A percentile compares a stretch with the other conserved stretches of the same genome.
phyloP scores from a whole-genome alignment of 345 rosid genomes.

The Arabis hirsuta region DNA sequence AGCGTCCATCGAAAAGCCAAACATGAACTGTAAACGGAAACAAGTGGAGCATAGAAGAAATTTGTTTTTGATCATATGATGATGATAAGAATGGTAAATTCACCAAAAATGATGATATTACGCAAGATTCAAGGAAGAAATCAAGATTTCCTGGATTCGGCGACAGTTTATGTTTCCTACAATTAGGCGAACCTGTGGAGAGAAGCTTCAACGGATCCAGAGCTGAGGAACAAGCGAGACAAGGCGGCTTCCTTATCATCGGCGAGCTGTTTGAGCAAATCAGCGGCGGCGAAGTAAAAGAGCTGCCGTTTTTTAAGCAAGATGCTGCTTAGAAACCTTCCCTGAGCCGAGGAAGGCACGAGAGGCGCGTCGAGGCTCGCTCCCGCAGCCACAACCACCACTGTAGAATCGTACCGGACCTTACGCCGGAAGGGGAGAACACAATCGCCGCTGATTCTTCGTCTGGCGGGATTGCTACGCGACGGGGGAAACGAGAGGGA shows the following conservation, averaged over 20 bases:
- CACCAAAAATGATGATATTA: neutral
- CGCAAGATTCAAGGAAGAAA: neutral
- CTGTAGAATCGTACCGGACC: slow-evolving; percentile 31
- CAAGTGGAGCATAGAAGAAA: too few relatives aligned
- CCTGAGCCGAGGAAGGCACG: slow-evolving; percentile 61
- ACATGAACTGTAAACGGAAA: too few relatives aligned
- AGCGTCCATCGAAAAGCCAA: too few relatives aligned
- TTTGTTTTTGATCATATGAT: too few relatives aligned
- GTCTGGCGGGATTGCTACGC: neutral
- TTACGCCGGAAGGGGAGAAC: slow-evolving; percentile 14
- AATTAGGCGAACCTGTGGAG: slow-evolving; percentile 65
- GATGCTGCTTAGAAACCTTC: slow-evolving; percentile 62
- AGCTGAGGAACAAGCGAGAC: slow-evolving; percentile 61
- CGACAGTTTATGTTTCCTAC: neutral
- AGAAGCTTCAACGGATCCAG: slow-evolving; percentile 67
- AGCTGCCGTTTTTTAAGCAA: slow-evolving; percentile 72
- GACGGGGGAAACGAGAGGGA: slow-evolving; percentile 39
- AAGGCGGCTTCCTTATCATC: slow-evolving; percentile 62
- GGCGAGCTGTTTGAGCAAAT: slow-evolving; percentile 71
- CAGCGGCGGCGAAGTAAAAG: slow-evolving; percentile 71
- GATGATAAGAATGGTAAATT: too few relatives aligned
- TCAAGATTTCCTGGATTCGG: neutral
- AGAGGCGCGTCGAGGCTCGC: slow-evolving; percentile 83
- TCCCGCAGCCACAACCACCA: slow-evolving; percentile 52
- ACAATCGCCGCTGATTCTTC: neutral